phyloP scores from a whole-genome alignment of 306 rosid genomes.

The Vigna unguiculata region DNA sequence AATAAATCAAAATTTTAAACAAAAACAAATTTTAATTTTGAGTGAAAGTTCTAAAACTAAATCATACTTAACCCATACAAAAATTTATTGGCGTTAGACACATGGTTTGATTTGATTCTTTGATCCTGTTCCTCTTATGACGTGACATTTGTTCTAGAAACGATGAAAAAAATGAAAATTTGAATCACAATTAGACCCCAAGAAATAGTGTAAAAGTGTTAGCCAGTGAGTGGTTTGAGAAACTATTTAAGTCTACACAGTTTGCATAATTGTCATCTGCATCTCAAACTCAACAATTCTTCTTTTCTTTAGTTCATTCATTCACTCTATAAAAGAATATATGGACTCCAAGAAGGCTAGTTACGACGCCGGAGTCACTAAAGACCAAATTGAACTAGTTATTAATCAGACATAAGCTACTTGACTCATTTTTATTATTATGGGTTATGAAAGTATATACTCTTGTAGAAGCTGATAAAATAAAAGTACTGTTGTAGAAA shows the following conservation, averaged over 20 bases:
- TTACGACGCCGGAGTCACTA: conserved; percentile 64
- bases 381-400: no score
- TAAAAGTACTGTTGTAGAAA: no score
- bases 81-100: no score
- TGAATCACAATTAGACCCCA: not conserved
- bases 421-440: no score
- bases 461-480: no score
- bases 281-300: conserved; percentile 27
- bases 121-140: not conserved
- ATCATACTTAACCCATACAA: no score
- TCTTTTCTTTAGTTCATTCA: not conserved
- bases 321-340: not conserved
- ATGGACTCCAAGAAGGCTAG: conserved; percentile 48
- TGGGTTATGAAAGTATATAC: no score
- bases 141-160: conserved; percentile 29
- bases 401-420: no score
- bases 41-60: no score
- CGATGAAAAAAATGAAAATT: not conserved
- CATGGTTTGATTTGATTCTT: no score
- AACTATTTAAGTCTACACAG: conserved; percentile 31
- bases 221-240: conserved; percentile 13
- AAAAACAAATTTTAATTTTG: no score
- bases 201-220: conserved; percentile 22
- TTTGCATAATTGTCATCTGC: not conserved
- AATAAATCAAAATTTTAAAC: no score